Evolutionary conservation across 2,329 filamentous ascomycete genomes (phyloP).

Genomic region (Phaeosphaeria sp.): DNA sequence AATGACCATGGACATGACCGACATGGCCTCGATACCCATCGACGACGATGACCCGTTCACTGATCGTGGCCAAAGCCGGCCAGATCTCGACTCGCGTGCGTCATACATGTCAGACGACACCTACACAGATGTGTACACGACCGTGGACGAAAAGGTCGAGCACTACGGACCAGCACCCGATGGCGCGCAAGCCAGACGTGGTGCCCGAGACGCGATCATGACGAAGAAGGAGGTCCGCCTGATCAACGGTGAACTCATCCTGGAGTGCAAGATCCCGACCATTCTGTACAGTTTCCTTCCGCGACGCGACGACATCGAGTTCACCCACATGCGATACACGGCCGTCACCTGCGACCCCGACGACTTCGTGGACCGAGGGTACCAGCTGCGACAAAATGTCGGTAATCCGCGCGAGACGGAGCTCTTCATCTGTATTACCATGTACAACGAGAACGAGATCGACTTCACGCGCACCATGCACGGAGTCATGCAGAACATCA

Average conservation of each 20-base stretch:
- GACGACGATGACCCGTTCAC: conserved; percentile 76
- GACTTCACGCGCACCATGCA: conserved; percentile 98
- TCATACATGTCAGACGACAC: conserved; percentile 57
- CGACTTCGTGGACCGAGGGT: conserved; percentile 86
- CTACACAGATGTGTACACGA: conserved; percentile 6
- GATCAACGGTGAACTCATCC: conserved; percentile 95
- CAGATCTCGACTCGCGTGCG: conserved; percentile 67
- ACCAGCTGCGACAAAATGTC: conserved; percentile 91
- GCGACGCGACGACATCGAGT: conserved; percentile 89
- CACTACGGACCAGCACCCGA: conserved; percentile 88
- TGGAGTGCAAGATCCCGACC: conserved; percentile 99
- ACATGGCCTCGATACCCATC: conserved; percentile 76
- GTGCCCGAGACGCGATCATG: conserved; percentile 86
- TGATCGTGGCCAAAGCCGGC: conserved; percentile 63
- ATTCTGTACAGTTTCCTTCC: conserved; percentile 98
- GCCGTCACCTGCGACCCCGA: conserved; percentile 98
- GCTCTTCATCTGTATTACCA: conserved; percentile 94
- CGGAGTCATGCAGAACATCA: conserved; percentile 97
- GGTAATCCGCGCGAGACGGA: conserved; percentile 90
- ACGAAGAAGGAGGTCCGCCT: conserved; percentile 92
- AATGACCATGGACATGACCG: conserved; percentile 66
- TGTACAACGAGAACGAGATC: conserved; percentile 99
- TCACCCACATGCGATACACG: conserved; percentile 98
- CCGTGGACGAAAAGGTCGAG: conserved; percentile 70
- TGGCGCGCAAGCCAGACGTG: conserved; percentile 85